These are phyloP conservation scores for Aspergillus fumigatus DNA, from an alignment of 2,329 filamentous ascomycete species.

Conservation along the genomic window DNA sequence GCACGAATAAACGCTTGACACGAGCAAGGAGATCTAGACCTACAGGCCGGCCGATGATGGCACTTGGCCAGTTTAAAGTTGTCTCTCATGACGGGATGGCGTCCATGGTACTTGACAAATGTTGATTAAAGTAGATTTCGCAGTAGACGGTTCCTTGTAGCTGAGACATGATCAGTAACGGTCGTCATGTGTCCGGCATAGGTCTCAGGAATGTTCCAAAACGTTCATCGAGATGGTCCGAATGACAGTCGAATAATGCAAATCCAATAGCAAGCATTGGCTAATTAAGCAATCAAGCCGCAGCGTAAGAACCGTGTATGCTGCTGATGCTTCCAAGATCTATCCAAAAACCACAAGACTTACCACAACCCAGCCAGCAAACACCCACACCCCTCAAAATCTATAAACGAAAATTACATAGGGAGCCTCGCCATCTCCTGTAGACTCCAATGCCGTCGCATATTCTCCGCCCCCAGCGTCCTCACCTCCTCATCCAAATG, in stretches of 20 bases:
- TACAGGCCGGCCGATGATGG: neutral
- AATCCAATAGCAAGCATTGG: too few relatives aligned
- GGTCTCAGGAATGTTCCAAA: too few relatives aligned
- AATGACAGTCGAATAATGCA: too few relatives aligned
- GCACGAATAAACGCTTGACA: neutral
- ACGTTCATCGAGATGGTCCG: neutral
- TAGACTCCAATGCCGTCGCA: slow-evolving; percentile 74
- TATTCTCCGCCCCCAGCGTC: slow-evolving; percentile 76
- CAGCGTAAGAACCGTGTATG: neutral
- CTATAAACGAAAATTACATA: slow-evolving; percentile 46
- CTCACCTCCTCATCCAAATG: slow-evolving; percentile 83
- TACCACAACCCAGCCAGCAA: too few relatives aligned
- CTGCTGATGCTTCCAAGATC: neutral
- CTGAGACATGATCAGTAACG: neutral
- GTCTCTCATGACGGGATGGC: neutral
- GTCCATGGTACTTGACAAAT: neutral
- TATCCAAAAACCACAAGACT: neutral
- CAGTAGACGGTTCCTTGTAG: neutral
- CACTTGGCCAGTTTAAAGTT: neutral
- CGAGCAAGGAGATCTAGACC: too few relatives aligned
- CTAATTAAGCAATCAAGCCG: neutral
- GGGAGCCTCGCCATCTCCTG: slow-evolving; percentile 69
- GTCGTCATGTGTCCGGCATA: too few relatives aligned
- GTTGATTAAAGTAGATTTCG: neutral
- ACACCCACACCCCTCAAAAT: neutral